Evolutionary conservation across 2,329 filamentous ascomycete species (phyloP).

Genomic region (Talaromyces sp.): DNA sequence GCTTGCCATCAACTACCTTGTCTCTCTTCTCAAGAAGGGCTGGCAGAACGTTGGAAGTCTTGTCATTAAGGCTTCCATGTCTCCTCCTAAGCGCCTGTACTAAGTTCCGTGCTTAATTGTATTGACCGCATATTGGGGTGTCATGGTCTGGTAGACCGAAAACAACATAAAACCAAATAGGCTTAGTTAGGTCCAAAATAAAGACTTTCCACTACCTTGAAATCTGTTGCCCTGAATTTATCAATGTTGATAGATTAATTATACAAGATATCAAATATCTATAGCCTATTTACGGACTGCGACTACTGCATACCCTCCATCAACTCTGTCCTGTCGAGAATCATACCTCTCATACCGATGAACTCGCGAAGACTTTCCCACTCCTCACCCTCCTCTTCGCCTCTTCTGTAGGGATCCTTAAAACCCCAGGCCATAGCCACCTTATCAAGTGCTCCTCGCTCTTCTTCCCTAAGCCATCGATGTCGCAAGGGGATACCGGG

Average conservation of each 20-base stretch:
- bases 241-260: neutral
- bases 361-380: slow-evolving; percentile 86
- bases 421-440: slow-evolving; percentile 91
- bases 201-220: slow-evolving; percentile 2
- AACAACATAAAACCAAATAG: slow-evolving; percentile 16
- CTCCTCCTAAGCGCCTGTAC: slow-evolving; percentile 95
- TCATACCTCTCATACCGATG: slow-evolving; percentile 78
- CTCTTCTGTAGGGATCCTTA: slow-evolving; percentile 71
- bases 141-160: neutral
- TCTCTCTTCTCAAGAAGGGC: slow-evolving; percentile 99
- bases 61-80: slow-evolving; percentile 99
- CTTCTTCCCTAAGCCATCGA: slow-evolving; percentile 85
- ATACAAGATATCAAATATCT: neutral
- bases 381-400: slow-evolving; percentile 86
- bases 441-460: slow-evolving; percentile 80
- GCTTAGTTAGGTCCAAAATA: slow-evolving; percentile 15
- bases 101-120: slow-evolving; percentile 53
- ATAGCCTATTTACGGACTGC: neutral
- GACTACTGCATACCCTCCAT: slow-evolving; percentile 87
- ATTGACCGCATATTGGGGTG: slow-evolving; percentile 20
- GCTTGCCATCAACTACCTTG: slow-evolving; percentile 99
- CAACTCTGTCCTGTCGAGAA: slow-evolving; percentile 81
- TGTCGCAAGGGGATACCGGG: slow-evolving; percentile 74
- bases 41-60: slow-evolving; percentile 99
- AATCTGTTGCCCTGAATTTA: neutral